These are phyloP conservation scores for Linderina pennispora DNA, from an alignment of 192 early-diverging fungal species.

Conservation along the genomic window DNA sequence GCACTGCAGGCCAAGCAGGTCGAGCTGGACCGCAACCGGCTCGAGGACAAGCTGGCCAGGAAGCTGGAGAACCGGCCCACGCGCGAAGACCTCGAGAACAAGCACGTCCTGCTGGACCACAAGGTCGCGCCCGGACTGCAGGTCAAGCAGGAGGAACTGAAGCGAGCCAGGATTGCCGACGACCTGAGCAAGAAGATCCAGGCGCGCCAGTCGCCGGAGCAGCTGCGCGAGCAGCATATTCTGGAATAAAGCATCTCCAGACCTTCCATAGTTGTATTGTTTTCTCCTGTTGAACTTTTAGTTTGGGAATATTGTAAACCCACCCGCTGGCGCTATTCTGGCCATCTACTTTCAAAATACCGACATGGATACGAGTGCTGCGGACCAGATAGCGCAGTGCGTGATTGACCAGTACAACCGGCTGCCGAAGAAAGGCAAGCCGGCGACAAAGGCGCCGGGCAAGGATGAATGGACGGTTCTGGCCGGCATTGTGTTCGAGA, in stretches of 20 bases:
- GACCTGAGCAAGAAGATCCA: constrained; percentile 45
- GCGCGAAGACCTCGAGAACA: constrained; percentile 48
- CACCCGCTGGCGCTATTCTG: too few species aligned
- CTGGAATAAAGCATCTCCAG: too few species aligned
- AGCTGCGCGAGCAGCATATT: constrained; percentile 55
- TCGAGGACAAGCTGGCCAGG: constrained; percentile 51
- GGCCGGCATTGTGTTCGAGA: constrained; percentile 60
- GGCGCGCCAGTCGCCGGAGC: constrained; percentile 35
- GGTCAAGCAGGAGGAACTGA: constrained; percentile 34
- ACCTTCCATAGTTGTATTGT: too few species aligned
- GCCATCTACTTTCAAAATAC: too few species aligned
- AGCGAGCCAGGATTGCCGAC: constrained; percentile 42
- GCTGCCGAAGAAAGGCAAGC: constrained; percentile 76
- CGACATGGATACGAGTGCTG: too few species aligned
- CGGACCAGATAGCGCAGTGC: constrained; percentile 43
- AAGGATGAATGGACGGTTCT: constrained; percentile 82
- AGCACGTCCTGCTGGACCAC: constrained; percentile 35
- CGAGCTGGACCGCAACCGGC: constrained; percentile 19
- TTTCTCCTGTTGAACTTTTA: too few species aligned
- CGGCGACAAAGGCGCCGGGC: constrained; percentile 28
- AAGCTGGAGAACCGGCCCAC: constrained; percentile 54
- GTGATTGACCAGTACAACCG: constrained; percentile 49
- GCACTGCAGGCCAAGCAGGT: constrained; percentile 29
- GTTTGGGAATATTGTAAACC: too few species aligned
- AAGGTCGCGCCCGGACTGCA: constrained; percentile 49